Base-by-base conservation (phyloP, 2,329 filamentous ascomycete species). In the Ophiostoma novo-ulmi region DNA sequence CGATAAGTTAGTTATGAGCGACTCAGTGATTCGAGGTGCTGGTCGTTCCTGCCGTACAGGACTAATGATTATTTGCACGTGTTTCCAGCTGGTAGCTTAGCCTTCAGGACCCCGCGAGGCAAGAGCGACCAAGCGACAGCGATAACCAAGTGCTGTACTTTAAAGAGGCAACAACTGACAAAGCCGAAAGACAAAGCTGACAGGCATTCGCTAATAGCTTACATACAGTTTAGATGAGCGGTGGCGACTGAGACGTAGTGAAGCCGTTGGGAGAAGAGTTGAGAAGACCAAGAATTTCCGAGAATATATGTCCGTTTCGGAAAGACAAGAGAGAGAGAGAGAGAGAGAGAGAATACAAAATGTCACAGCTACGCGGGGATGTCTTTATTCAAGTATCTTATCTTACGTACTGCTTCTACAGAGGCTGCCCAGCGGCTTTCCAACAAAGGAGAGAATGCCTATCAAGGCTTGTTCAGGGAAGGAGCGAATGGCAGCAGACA, bases 401-500 rank as follows among this genome's bases (percentile, higher is more conserved):
- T 17, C 31, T 31, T 31, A 31, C 31, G 31, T 31, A 31, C 31
- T 31, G 31, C 31, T 31, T 31, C 31, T 31, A 31, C 31, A 31
- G 31, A 31, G 31, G 31, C 31, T 31, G 31, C n/a, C 13, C 22
- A 48, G n/a, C 17, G 17, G 5, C 5, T 48, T 48, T 48, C 44
- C 44, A 48, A 58, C 52, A 58, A 26, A 26, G 52, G 52, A 44
- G 39, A 44, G 4, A 58, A 58, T 58, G 4, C 20, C 52, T 48
- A 58, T 5, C 4, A 26, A 26, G 22, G 52, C 8, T 58, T 10
- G 8, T 11, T 13, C n/a, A 26, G 13, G 10, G 10, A 44, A 58
- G 52, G 52, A 58, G 52, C 44, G 44, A 48, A 58, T 58, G 52
- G 22, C 52, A 58, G n/a, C 52, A 6, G 22, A 58, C 52, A 58